Conservation (phyloP, 2,329 filamentous ascomycete species). For the Aspergillus phoenicis region DNA sequence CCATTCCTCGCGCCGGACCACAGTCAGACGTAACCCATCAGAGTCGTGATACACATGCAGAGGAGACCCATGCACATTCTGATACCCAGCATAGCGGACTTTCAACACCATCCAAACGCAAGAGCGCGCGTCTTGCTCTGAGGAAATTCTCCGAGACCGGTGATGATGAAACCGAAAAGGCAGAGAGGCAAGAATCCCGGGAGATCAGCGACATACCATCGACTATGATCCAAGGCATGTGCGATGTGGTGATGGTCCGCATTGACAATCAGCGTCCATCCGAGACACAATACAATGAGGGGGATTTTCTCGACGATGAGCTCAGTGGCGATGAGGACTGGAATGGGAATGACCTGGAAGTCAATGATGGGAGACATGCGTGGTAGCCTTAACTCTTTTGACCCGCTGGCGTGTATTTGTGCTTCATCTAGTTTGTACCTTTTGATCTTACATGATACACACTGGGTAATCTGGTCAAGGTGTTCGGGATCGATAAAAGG, state of each 20-base stretch:
- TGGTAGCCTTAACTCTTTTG: slow-evolving; percentile 19
- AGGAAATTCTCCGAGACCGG: slow-evolving; percentile 31
- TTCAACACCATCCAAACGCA: slow-evolving; percentile 36
- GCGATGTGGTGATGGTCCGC: slow-evolving; percentile 59
- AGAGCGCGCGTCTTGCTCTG: slow-evolving; percentile 43
- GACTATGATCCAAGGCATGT: slow-evolving; percentile 57
- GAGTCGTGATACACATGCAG: not conserved
- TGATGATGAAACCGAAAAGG: slow-evolving; percentile 19
- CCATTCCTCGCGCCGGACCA: slow-evolving; percentile 23
- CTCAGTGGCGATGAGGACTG: slow-evolving; percentile 65
- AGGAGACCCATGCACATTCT: slow-evolving; percentile 16
- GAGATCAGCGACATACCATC: slow-evolving; percentile 15
- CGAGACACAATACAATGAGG: slow-evolving; percentile 60
- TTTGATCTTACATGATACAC: not conserved
- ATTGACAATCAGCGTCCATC: slow-evolving; percentile 65
- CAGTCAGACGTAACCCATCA: slow-evolving; percentile 2
- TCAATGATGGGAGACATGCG: slow-evolving; percentile 23
- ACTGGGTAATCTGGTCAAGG: not conserved
- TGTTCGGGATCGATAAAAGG: not conserved
- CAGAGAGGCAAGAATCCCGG: slow-evolving; percentile 10
- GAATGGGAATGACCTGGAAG: slow-evolving; percentile 51
- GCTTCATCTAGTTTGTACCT: not conserved
- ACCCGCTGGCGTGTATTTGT: not conserved
- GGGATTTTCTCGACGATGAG: slow-evolving; percentile 63
- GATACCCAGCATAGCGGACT: slow-evolving; percentile 18